Base-by-base conservation (phyloP, 106 monocot species). In the Xerophyta viscosa region DNA sequence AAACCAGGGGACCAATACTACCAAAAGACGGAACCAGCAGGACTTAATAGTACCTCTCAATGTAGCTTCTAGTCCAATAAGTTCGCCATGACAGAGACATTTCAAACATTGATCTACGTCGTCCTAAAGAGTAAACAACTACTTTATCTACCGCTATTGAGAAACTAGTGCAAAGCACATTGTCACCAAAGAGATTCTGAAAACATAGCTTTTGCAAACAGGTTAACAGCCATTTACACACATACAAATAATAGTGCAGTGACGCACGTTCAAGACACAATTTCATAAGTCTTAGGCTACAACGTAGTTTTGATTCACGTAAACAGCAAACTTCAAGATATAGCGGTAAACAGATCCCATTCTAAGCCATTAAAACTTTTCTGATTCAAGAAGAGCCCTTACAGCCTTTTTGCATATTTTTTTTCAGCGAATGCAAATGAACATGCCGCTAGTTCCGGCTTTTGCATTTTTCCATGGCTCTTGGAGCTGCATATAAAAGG, bases 381-480 rank as follows among this genome's bases (percentile, higher is more conserved):
- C 37, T 6, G 47, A 26, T 67, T 58, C 20, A 18, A 17, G 21
- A 30, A 7, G 23, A 50, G 13, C 45, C 36, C 39, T 24, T 58
- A 55, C 65, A 59, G 31, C 50, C 20, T 60, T 48, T 27, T 42
- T 36, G 36, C 41, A 39, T 20, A 12, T 27, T 42, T 30, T 37
- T 12, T 24, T 18, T 15, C 48, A 49, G 24, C n/a, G 4, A n/a
- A 22, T 14, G 18, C 6, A 20, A n/a, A n/a, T 24, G 45, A 14
- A 22, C 0, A 3, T 13, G 12, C 11, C 25, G 13, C 50, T 81
- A 81, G 49, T 64, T 71, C 18, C 64, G 75, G 48, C 44, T 67
- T 31, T 62, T 76, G 75, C 57, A 57, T 46, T 81, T 81, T 49
- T 71, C 71, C n/a, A n/a, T n/a, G n/a, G n/a, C n/a, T n/a, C n/a